Conservation (phyloP, 257 asterid species). For the Lantana camara region DNA sequence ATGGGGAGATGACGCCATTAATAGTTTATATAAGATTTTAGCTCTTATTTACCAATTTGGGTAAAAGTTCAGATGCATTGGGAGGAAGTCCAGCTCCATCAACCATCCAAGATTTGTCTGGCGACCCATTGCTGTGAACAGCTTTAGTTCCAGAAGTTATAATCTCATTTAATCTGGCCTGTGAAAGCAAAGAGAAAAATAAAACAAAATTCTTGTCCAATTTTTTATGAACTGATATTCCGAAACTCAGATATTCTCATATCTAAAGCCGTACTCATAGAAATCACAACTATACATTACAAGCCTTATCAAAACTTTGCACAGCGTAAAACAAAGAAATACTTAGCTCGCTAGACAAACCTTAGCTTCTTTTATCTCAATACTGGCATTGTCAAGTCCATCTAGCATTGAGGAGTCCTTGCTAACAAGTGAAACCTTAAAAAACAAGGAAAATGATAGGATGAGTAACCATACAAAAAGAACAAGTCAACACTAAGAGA, state of each 20-base stretch:
- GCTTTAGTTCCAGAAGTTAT: slow-evolving; percentile 67
- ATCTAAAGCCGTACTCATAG: neutral
- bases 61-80: slow-evolving; percentile 79
- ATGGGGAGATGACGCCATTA: slow-evolving; percentile 17
- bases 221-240: neutral
- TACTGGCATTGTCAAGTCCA: slow-evolving; percentile 98
- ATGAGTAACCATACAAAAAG: slow-evolving; percentile 8
- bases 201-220: neutral
- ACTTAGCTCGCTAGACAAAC: slow-evolving; percentile 46
- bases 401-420: slow-evolving; percentile 99
- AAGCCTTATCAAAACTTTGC: slow-evolving; percentile 14
- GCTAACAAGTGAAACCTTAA: slow-evolving; percentile 96
- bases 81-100: slow-evolving; percentile 97
- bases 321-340: slow-evolving; percentile 1
- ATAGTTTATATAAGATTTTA: slow-evolving; percentile 12
- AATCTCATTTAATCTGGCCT: slow-evolving; percentile 85
- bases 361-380: slow-evolving; percentile 95
- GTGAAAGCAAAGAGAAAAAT: slow-evolving; percentile 19
- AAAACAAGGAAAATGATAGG: slow-evolving; percentile 7
- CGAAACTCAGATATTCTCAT: slow-evolving; percentile 2
- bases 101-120: slow-evolving; percentile 83
- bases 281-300: neutral
- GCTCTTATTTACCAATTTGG: slow-evolving; percentile 57
- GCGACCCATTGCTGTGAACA: slow-evolving; percentile 34
- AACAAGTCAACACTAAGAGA: slow-evolving; percentile 17